Evolutionary conservation across 1,284 basidiomycete genomes (phyloP), one percentile per base, ranked within the genome.

Genomic region (Cutaneotrichosporon sp.): DNA sequence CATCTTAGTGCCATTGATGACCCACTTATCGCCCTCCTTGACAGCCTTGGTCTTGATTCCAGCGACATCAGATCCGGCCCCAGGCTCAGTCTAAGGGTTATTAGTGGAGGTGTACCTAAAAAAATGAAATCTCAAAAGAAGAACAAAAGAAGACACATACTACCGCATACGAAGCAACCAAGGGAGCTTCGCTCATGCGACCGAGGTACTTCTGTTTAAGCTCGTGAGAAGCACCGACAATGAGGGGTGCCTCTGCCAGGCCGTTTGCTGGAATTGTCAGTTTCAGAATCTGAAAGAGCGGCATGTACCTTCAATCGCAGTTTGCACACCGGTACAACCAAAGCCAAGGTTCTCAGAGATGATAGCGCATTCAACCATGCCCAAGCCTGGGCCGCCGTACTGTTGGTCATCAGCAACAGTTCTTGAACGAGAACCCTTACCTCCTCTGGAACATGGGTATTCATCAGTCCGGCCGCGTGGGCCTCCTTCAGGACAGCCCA

Each of bases 1-100:
- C 76, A 79, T 79, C 75, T 81, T 81, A 47, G 72, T 76, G 6
- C 80, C 80, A 56, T 77, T 77, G 17, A 77, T 51, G 3, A 75
- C 69, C 70, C 76, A 81, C 51, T 77, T 71, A 61, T 79, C 78
- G 11, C 78, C 79, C 52, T 76, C 74, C 68, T 79, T 79, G 46
- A 72, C 76, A 1, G 80, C 80, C 46, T 64, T 68, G 9, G 78
- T 79, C 57, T 70, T 71, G 59, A 78, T 77, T 7, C 67, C 67
- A 25, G 77, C 80, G 11, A 81, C 80, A 57, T 81, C 80, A 12
- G 78, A 79, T 6, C 80, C 80, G 0, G 80, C 80, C 26, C 76
- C 73, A 0, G 79, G 79, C 62, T 80, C 79, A 0, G 79, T 80
- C 63, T 71, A n/a, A n/a, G n/a, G n/a, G n/a, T n/a, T n/a, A n/a